Conservation (phyloP, 495 filamentous ascomycete genomes). For the Podospora tetraspora region DNA sequence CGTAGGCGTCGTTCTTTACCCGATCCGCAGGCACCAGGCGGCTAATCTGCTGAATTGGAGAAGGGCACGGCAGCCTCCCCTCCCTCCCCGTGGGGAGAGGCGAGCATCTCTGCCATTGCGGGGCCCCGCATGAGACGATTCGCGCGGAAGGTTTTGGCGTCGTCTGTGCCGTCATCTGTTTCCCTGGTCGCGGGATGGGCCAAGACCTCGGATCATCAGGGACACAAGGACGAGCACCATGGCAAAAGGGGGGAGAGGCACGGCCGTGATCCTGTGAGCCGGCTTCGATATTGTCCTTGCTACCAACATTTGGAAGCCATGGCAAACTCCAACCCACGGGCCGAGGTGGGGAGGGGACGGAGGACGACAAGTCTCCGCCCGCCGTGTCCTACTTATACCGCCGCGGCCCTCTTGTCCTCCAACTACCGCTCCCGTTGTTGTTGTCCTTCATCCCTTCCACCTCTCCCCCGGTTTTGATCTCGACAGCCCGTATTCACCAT, state of each 20-base stretch:
- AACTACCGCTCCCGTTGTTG: slow-evolving; percentile 4
- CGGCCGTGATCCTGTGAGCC: not conserved
- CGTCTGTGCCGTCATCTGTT: not conserved
- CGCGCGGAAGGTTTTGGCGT: not conserved
- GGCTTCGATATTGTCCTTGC: not conserved
- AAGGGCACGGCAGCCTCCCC: not conserved
- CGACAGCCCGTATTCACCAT: slow-evolving; percentile 23
- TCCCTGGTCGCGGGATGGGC: not conserved
- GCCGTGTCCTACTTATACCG: not conserved
- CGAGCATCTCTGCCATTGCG: not conserved
- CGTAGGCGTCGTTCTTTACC: not conserved
- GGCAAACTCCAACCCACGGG: not conserved
- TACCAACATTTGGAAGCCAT: not conserved
- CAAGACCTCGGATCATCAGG: not conserved
- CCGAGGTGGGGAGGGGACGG: not conserved
- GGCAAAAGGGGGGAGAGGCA: not conserved
- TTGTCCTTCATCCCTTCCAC: not conserved
- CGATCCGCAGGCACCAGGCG: not conserved
- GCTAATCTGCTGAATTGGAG: not conserved
- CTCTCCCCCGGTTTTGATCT: not conserved
- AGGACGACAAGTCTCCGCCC: not conserved
- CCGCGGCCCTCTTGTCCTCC: not conserved
- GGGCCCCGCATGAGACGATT: slow-evolving; percentile 5
- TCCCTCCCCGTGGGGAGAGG: not conserved
- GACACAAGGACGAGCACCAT: not conserved